Evolutionary conservation across 306 rosid species (phyloP), one percentile per base, ranked within the genome.

Genomic region (Trifolium dubium): DNA sequence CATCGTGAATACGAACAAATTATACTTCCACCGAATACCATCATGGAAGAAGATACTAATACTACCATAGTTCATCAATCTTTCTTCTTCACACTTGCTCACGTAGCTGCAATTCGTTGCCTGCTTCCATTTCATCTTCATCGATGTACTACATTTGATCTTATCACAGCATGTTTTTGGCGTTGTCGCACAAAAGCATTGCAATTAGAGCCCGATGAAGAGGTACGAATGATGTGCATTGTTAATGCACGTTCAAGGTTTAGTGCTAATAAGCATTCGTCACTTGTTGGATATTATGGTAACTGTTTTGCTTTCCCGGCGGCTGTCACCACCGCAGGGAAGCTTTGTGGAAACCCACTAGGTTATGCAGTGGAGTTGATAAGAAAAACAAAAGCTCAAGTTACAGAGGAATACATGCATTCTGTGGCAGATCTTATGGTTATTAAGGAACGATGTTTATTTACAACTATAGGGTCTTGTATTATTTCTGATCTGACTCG

Each of bases 351-450:
- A 19, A 76, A 72, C 12, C 11, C 81, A 12, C n/a, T 81, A 10
- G 53, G 75, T 0, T 58, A 65, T 71, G 81, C 62, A 0, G 23
- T 76, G 8, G 81, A 76, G 17, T 71, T 81, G 3, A 23, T 81
- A n/a, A 81, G 23, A 32, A 71, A 61, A 29, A 79, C 67, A 0
- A 90, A 90, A 56, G 35, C 9, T 1, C 10, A 83, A 4, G 49
- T 81, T 35, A 59, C 51, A 0, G 72, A 78, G 3, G 89, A 90
- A 14, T 86, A 84, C 23, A 19, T 84, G 5, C 85, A 40, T 2
- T 89, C 86, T 0, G 11, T 60, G 2, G 80, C 80, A 1, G 85
- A 87, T 74, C 17, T 77, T 0, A 14, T 87, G 83, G 86, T 71
- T 15, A 65, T 34, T 0, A 76, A 49, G 5, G 83, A 77, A 6